phyloP scores from a whole-genome alignment of 805 yeast species.

The Metschnikowia reukaufii region DNA sequence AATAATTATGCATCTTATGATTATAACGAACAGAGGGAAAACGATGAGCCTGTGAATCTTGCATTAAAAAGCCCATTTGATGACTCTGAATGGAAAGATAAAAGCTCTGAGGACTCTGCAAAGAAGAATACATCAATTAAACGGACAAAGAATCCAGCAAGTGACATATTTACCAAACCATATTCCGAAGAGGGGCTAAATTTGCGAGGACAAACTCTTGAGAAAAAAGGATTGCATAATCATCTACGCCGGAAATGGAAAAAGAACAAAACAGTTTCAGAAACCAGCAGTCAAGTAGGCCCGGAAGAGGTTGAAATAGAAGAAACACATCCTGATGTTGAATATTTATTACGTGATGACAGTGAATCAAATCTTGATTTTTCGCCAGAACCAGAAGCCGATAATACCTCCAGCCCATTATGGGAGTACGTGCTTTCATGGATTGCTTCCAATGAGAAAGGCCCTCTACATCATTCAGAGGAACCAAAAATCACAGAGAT shows the following conservation, averaged over 20 bases:
- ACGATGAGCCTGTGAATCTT: constrained; percentile 10
- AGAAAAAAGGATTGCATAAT: neutral
- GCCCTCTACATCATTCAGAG: neutral
- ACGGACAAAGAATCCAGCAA: neutral
- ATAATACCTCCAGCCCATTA: constrained; percentile 30
- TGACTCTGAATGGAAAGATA: constrained; percentile 2
- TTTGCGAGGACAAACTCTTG: too few species aligned
- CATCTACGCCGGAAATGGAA: neutral
- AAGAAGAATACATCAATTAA: neutral
- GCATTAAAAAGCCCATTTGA: neutral
- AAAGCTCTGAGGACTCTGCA: neutral
- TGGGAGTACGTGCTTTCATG: constrained; percentile 42
- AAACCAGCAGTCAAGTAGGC: neutral
- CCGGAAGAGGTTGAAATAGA: neutral
- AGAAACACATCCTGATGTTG: too few species aligned
- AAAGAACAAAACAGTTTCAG: neutral
- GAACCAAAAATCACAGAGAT: constrained; percentile 11
- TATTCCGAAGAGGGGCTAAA: too few species aligned
- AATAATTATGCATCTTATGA: constrained; percentile 37
- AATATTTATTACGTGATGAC: neutral
- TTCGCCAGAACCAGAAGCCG: neutral
- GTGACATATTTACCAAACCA: too few species aligned
- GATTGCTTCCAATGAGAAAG: constrained; percentile 27
- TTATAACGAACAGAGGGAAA: constrained; percentile 28
- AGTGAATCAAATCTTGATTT: neutral